Evolutionary conservation across 1,284 basidiomycete genomes (phyloP), one percentile per base, ranked within the genome.

Genomic region (Pseudozyma pruni): DNA sequence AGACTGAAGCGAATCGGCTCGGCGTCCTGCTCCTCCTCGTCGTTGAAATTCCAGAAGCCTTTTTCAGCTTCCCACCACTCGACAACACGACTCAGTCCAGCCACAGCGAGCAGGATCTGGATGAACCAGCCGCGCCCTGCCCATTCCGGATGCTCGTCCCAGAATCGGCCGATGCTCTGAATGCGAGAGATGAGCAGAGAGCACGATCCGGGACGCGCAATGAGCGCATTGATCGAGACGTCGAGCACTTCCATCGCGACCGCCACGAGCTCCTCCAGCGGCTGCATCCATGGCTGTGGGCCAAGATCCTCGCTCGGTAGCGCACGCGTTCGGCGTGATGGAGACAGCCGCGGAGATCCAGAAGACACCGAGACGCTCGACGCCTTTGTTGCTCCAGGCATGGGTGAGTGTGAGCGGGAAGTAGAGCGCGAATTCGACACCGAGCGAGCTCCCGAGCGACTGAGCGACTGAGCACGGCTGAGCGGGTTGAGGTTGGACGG

Each of bases 1-100:
- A 76, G 57, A 23, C 70, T 67, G 67, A 78, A 78, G 40, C 63
- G 56, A 32, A 77, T 70, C 10, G 76, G 73, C 49, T 79, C 89
- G 8, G 62, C 69, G 59, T 86, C 84, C 44, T 74, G 68, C 37
- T 83, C 84, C 51, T 93, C 91, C 31, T 94, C 92, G 61, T 95
- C 93, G 80, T 94, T 91, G 80, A 98, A 98, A 79, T 97, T 97
- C 96, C 96, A 99, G 84, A 98, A 98, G 68, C 94, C 93, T 80
- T 95, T 95, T 85, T 98, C 96, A n/a, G 95, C 95, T 43, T 97
- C 93, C 95, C 95, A 99, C 96, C 96, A 99, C 80, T 98, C 96
- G 59, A 98, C 90, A 25, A 98, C 95, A 55, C 96, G 91, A 82
- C 90, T 92, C 60, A 99, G 89, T 74, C 91, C 92, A 38, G 96